These are phyloP conservation scores for Vigna mungo DNA, from an alignment of 306 rosid genomes.

Conservation along the genomic window DNA sequence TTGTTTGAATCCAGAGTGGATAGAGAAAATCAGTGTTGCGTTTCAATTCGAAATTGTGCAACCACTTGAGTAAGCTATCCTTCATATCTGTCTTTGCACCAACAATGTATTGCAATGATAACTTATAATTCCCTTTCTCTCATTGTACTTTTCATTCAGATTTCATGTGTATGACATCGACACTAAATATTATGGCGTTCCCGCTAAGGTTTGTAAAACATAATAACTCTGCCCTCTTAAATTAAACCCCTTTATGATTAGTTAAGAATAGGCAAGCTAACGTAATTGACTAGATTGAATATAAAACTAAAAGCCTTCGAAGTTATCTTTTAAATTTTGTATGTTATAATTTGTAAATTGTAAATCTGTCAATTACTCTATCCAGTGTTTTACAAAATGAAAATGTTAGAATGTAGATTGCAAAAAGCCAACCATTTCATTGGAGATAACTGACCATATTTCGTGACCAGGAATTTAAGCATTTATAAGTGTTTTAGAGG, in stretches of 20 bases:
- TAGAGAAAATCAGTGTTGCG: slow-evolving; percentile 64
- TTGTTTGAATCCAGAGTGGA: slow-evolving; percentile 75
- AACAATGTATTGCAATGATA: neutral
- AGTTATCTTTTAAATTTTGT: neutral
- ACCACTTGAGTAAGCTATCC: slow-evolving; percentile 65
- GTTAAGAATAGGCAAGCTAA: neutral
- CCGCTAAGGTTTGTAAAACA: slow-evolving; percentile 65
- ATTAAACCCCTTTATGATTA: neutral
- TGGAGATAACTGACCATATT: neutral
- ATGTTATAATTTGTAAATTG: neutral
- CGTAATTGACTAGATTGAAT: neutral
- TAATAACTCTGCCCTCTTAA: neutral
- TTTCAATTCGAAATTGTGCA: slow-evolving; percentile 89
- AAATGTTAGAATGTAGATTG: neutral
- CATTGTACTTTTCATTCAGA: slow-evolving; percentile 48
- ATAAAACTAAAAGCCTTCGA: neutral
- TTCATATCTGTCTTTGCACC: slow-evolving; percentile 2
- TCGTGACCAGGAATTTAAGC: neutral
- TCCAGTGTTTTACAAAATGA: neutral
- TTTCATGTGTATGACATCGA: slow-evolving; percentile 84
- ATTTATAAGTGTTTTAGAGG: neutral
- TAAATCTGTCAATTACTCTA: neutral
- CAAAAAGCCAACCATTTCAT: neutral
- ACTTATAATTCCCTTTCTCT: slow-evolving; percentile 9
- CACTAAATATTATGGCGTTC: slow-evolving; percentile 61